phyloP scores from a whole-genome alignment of 2,329 filamentous ascomycete species.

The Cladobotryum protrusum region DNA sequence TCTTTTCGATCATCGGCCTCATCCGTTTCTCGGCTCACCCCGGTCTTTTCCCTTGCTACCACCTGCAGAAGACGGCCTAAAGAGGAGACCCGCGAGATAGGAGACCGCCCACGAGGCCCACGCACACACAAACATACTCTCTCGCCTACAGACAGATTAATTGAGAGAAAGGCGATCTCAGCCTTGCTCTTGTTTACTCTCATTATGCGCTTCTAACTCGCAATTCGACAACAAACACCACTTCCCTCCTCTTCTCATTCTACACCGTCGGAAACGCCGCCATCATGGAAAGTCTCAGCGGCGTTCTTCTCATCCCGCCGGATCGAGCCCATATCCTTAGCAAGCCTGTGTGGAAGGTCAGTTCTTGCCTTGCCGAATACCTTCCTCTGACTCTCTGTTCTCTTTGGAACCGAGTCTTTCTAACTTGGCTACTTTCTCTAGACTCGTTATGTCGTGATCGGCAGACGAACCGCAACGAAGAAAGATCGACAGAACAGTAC shows the following conservation, averaged over 20 bases:
- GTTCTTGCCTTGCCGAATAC: slow-evolving; percentile 12
- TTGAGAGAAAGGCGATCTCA: slow-evolving; percentile 6
- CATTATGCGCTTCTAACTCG: slow-evolving; percentile 14
- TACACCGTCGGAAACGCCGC: slow-evolving; percentile 4
- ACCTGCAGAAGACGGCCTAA: no score
- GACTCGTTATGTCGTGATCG: slow-evolving; percentile 55
- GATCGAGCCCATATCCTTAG: slow-evolving; percentile 46
- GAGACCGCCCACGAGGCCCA: neutral
- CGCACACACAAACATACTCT: slow-evolving; percentile 1
- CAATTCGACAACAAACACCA: neutral
- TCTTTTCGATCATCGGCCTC: no score
- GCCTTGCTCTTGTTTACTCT: slow-evolving; percentile 7
- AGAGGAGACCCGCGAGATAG: no score
- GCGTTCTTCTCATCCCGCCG: slow-evolving; percentile 44
- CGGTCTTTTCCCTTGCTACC: no score
- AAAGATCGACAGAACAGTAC: slow-evolving; percentile 32
- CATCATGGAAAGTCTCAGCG: slow-evolving; percentile 37
- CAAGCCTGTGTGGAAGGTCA: slow-evolving; percentile 47
- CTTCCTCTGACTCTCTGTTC: slow-evolving; percentile 8
- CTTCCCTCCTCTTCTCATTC: neutral
- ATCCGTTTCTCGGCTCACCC: no score
- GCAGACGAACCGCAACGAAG: slow-evolving; percentile 26
- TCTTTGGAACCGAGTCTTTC: neutral
- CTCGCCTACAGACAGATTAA: slow-evolving; percentile 6
- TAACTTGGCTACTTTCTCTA: slow-evolving; percentile 22